Evolutionary conservation across 495 filamentous ascomycete genomes (phyloP).

Genomic region (Cercophora samala): DNA sequence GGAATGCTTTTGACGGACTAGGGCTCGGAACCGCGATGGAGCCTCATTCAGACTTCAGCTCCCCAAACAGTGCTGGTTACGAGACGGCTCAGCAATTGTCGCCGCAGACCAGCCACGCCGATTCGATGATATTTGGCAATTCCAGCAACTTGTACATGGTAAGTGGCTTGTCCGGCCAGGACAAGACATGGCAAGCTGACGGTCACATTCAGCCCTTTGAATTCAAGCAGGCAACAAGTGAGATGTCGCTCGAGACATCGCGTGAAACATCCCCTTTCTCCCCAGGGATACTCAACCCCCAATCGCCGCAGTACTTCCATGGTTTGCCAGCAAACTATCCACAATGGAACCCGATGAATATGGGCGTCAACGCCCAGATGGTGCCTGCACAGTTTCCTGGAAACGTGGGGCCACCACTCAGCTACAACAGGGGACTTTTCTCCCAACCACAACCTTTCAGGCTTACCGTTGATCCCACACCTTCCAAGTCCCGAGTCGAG

Average conservation of each 20-base stretch:
- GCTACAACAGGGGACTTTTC: background rate
- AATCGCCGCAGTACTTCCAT: constrained; percentile 47
- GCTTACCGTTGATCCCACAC: background rate
- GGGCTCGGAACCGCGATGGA: background rate
- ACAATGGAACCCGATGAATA: background rate
- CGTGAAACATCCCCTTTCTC: constrained; percentile 52
- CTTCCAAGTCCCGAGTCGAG: constrained; percentile 80
- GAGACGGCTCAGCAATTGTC: constrained; percentile 2
- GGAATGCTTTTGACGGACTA: background rate
- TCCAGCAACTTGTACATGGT: background rate
- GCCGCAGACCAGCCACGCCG: background rate
- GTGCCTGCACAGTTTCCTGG: background rate
- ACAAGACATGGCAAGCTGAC: background rate
- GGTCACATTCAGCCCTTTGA: background rate
- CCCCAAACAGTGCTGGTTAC: background rate
- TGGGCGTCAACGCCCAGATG: background rate
- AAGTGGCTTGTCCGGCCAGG: background rate
- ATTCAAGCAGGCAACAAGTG: background rate
- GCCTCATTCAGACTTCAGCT: background rate
- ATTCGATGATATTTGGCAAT: background rate
- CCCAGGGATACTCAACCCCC: constrained; percentile 36
- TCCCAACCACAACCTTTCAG: background rate
- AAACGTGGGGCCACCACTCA: constrained; percentile 2
- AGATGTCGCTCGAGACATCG: constrained; percentile 23
- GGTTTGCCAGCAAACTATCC: constrained; percentile 29